phyloP scores from a whole-genome alignment of 2,329 filamentous ascomycete species.

The Pseudogymnoascus sp. region DNA sequence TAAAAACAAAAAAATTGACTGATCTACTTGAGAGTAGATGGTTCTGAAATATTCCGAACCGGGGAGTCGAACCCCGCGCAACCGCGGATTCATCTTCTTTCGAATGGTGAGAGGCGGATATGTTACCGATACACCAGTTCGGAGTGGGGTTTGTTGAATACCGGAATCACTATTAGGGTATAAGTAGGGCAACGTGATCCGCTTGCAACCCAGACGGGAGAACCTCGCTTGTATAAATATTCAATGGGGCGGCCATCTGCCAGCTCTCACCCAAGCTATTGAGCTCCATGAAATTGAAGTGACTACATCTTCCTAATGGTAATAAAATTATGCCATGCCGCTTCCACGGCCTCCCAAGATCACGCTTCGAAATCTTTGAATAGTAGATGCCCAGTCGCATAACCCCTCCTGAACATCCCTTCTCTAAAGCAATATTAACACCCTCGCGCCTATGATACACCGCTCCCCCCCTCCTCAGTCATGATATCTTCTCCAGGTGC shows the following conservation, averaged over 20 bases:
- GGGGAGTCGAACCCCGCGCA: slow-evolving; percentile 6
- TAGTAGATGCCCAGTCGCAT: slow-evolving; percentile 4
- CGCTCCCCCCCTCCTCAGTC: slow-evolving; percentile 3
- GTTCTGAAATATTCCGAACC: slow-evolving; percentile 7
- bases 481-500: slow-evolving; percentile 44
- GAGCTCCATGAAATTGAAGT: neutral
- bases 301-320: neutral
- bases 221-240: neutral
- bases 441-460: slow-evolving; percentile 1
- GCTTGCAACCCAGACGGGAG: neutral
- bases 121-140: slow-evolving; percentile 8
- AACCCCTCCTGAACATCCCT: neutral
- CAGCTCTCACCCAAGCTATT: neutral
- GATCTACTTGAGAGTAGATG: slow-evolving; percentile 5
- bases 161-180: neutral
- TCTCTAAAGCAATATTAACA: slow-evolving; percentile 3
- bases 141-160: neutral
- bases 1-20: neutral
- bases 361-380: neutral
- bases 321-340: neutral
- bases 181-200: neutral
- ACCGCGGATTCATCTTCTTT: slow-evolving; percentile 4
- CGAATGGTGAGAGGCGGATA: slow-evolving; percentile 7
- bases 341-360: neutral
- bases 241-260: neutral